Percentiles rank a stretch among this genome's conserved stretches.
These are phyloP conservation scores for Xerocomus nothofagi DNA, from an alignment of 1,284 basidiomycete species.

Conservation along the genomic window DNA sequence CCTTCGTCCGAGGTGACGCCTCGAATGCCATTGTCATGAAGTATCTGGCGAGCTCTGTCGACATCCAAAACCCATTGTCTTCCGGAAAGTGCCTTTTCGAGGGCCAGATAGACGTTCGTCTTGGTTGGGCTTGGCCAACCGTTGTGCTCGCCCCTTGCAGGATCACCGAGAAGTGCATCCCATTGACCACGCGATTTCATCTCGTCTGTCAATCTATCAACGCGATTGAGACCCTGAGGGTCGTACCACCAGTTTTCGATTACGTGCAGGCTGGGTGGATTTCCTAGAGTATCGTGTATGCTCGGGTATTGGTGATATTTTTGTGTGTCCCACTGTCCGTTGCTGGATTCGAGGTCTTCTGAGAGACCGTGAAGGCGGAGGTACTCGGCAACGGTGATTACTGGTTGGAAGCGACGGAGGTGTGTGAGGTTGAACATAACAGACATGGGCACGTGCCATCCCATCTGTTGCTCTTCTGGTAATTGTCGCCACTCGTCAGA, in stretches of 20 bases:
- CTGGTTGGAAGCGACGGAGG: conserved; percentile 40
- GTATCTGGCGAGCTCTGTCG: conserved; percentile 22
- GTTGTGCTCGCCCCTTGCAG: conserved; percentile 22
- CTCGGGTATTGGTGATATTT: conserved; percentile 27
- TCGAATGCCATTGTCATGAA: conserved; percentile 14
- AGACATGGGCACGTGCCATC: conserved; percentile 41
- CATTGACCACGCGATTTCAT: conserved; percentile 37
- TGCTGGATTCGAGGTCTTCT: conserved; percentile 35
- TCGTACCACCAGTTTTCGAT: conserved; percentile 47
- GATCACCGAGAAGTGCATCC: conserved; percentile 23
- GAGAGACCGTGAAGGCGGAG: conserved; percentile 43
- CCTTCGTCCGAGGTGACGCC: conserved; percentile 29
- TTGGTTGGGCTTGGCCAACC: conserved; percentile 27
- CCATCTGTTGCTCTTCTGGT: conserved; percentile 44
- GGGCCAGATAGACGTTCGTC: conserved; percentile 16
- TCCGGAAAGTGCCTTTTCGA: conserved; percentile 22
- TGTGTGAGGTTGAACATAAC: conserved; percentile 47
- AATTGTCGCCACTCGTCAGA: conserved; percentile 44
- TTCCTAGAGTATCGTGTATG: conserved; percentile 15
- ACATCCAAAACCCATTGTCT: conserved; percentile 20
- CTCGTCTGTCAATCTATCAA: conserved; percentile 37
- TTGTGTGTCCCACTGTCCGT: conserved; percentile 40
- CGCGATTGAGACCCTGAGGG: conserved; percentile 37
- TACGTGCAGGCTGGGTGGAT: conserved; percentile 32
- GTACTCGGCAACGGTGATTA: conserved; percentile 44